Evolutionary conservation across 352 stramenopile genomes (phyloP).

Genomic region (Pythium guiyangense): DNA sequence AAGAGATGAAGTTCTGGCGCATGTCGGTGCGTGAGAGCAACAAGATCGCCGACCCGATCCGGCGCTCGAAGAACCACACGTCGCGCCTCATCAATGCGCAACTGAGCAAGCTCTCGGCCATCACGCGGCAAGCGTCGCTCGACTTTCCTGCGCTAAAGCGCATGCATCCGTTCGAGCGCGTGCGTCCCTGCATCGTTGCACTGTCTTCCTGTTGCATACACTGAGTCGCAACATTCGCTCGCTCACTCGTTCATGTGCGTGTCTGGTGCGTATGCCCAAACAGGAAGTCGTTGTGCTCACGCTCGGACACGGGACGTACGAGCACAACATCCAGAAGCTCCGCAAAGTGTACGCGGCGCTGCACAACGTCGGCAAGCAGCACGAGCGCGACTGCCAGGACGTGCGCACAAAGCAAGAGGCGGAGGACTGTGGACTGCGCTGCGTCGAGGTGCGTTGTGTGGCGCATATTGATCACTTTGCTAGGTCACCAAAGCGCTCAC

Average conservation of each 20-base stretch:
- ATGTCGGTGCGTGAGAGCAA: slow-evolving; percentile 62
- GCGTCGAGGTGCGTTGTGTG: slow-evolving; percentile 57
- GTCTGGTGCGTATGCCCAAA: neutral
- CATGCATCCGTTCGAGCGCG: slow-evolving; percentile 80
- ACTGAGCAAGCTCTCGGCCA: slow-evolving; percentile 59
- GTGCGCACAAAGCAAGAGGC: slow-evolving; percentile 80
- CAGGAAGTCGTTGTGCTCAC: slow-evolving; percentile 82
- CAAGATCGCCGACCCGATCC: slow-evolving; percentile 76
- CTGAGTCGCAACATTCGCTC: too few relatives aligned
- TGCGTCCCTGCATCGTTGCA: slow-evolving; percentile 24
- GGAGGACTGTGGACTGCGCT: slow-evolving; percentile 63
- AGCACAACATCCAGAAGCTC: slow-evolving; percentile 68
- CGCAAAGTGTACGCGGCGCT: slow-evolving; percentile 71
- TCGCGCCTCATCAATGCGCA: slow-evolving; percentile 79
- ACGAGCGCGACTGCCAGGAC: slow-evolving; percentile 61
- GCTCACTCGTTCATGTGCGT: neutral
- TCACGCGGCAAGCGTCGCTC: slow-evolving; percentile 70
- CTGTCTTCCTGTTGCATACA: too few relatives aligned
- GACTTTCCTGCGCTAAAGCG: slow-evolving; percentile 70
- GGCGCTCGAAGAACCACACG: slow-evolving; percentile 78
- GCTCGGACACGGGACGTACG: slow-evolving; percentile 63
- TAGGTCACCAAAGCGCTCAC: neutral
- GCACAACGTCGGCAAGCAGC: slow-evolving; percentile 73
- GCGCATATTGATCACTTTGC: neutral
- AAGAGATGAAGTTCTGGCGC: slow-evolving; percentile 87